Conservation (phyloP, 495 filamentous ascomycete species). For the Lophium mytilinum region DNA sequence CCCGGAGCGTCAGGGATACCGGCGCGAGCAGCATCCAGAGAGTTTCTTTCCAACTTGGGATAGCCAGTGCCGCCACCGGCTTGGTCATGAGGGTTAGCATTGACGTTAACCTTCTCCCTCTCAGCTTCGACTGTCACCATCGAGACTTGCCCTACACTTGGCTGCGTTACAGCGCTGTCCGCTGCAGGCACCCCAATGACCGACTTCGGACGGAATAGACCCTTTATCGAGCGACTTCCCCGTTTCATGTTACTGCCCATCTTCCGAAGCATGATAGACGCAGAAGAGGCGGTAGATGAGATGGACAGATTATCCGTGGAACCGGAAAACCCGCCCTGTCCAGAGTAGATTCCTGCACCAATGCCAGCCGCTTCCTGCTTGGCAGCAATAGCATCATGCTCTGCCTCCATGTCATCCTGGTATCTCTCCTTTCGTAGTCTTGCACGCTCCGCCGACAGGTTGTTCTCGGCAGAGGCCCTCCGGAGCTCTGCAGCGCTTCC, state of each 20-base stretch:
- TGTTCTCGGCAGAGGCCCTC: conserved; percentile 62
- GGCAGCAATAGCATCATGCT: conserved; percentile 74
- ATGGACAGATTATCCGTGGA: conserved; percentile 97
- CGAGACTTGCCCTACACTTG: conserved; percentile 70
- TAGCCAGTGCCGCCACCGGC: conserved; percentile 71
- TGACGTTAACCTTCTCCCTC: conserved; percentile 73
- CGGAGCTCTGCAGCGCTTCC: conserved; percentile 89
- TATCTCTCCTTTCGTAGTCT: conserved; percentile 63
- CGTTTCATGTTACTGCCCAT: conserved; percentile 99
- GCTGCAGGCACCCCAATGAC: conserved; percentile 66
- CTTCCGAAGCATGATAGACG: conserved; percentile 98
- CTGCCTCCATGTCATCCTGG: conserved; percentile 30
- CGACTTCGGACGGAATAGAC: conserved; percentile 91
- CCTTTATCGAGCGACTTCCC: conserved; percentile 79
- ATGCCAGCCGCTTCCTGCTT: conserved; percentile 87
- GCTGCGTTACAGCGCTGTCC: conserved; percentile 57
- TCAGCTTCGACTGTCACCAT: conserved; percentile 88
- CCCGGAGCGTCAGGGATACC: conserved; percentile 34
- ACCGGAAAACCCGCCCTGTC: conserved; percentile 76
- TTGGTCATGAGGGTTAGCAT: conserved; percentile 59
- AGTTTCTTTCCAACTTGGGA: conserved; percentile 78
- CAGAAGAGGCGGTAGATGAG: conserved; percentile 94
- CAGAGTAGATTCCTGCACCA: conserved; percentile 87
- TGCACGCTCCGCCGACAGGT: conserved; percentile 50
- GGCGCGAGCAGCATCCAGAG: conserved; percentile 50